Conservation (phyloP, 2,329 filamentous ascomycete species). For the Pyrenophora tritici-repentis region DNA sequence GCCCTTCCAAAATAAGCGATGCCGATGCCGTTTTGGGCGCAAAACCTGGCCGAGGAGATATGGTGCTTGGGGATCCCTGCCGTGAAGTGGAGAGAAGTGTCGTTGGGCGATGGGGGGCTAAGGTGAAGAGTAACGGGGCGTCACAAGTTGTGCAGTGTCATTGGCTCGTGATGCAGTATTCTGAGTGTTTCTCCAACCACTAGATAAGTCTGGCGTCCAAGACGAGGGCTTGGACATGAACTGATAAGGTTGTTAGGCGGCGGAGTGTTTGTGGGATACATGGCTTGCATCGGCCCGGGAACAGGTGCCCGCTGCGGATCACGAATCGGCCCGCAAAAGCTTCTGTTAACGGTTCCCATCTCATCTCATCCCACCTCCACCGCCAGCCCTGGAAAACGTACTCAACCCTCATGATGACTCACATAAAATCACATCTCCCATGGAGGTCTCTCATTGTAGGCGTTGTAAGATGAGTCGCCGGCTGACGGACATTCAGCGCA, state of each 20-base stretch:
- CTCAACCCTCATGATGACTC: too few relatives aligned
- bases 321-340: conserved; percentile 1
- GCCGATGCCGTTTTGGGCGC: conserved; percentile 10
- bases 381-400: too few relatives aligned
- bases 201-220: not conserved
- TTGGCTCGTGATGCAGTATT: not conserved
- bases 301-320: conserved; percentile 1
- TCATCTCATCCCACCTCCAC: too few relatives aligned
- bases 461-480: too few relatives aligned
- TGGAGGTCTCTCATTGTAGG: too few relatives aligned
- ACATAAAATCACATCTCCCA: too few relatives aligned
- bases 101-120: not conserved
- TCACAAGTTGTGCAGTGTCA: not conserved
- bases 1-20: conserved; percentile 12
- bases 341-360: not conserved
- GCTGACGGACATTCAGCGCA: not conserved
- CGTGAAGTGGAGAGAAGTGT: conserved; percentile 5
- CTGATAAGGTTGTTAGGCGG: not conserved
- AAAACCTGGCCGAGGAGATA: not conserved
- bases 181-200: too few relatives aligned
- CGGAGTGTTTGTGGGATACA: not conserved
- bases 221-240: not conserved
- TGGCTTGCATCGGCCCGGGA: conserved; percentile 4
- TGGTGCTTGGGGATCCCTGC: not conserved
- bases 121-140: not conserved